phyloP scores from a whole-genome alignment of 2,329 filamentous ascomycete species.

The Metarhizium sp. region DNA sequence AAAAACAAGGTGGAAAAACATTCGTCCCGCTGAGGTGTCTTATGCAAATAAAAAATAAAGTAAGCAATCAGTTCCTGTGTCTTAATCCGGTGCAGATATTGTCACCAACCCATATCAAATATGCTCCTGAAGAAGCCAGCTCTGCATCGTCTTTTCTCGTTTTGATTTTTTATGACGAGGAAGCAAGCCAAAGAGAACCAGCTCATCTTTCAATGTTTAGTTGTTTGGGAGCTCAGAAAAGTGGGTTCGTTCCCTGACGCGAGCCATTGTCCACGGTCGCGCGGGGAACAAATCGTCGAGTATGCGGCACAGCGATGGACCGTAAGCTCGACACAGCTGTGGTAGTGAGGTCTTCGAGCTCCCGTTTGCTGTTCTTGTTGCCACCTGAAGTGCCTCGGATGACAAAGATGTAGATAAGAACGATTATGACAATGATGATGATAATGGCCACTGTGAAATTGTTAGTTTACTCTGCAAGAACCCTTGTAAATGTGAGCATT shows the following conservation, averaged over 20 bases:
- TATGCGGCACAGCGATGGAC: not conserved
- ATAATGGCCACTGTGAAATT: constrained; percentile 37
- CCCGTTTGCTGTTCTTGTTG: constrained; percentile 21
- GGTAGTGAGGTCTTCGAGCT: constrained; percentile 12
- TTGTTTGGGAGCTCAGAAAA: constrained; percentile 14
- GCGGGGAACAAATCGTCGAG: not conserved
- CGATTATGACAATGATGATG: constrained; percentile 39
- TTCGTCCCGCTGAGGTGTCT: constrained; percentile 4
- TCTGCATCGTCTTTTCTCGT: not conserved
- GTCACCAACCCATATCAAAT: not conserved
- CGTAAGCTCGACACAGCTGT: not conserved
- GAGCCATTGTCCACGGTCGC: constrained; percentile 8
- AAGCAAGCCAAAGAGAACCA: not conserved
- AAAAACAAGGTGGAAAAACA: not conserved
- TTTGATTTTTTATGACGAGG: not conserved
- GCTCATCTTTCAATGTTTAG: not conserved
- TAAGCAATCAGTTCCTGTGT: constrained; percentile 4
- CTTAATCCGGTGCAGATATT: not conserved
- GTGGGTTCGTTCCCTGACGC: constrained; percentile 14
- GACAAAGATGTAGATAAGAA: constrained; percentile 39
- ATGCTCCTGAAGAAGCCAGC: not conserved
- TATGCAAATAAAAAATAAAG: not conserved
- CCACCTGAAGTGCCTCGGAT: constrained; percentile 21
- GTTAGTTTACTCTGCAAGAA: not conserved
- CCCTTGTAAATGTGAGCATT: not conserved